Base-by-base conservation (phyloP, 2,329 filamentous ascomycete genomes). In the Ceratocystis cubensis region DNA sequence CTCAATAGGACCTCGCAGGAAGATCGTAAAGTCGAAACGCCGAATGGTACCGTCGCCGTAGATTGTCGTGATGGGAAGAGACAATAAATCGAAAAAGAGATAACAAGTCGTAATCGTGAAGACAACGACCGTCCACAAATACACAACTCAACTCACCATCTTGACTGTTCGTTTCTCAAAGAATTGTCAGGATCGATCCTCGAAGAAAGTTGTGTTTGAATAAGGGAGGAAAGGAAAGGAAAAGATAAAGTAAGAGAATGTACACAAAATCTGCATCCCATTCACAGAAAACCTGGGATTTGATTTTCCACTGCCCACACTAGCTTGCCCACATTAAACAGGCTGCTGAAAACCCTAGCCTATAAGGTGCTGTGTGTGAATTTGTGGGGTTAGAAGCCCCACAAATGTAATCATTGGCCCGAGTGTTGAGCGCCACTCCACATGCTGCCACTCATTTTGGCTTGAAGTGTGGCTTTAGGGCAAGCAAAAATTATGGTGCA, bases 151-250 rank as follows among this genome's bases (percentile, higher is more conserved):
- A 78, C 83, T 78, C 75, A 85, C 83, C 83, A 85, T 85, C 78
- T 82, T 84, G 80, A 76, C 76, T 78, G 72, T 76, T 75, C 46
- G 59, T 76, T 78, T 77, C 78, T 72, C 70, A 73, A 75, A 75
- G 74, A 73, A 76, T 75, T 81, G 82, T 82, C 82, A 68, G 82
- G 81, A 76, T 79, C 82, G 82, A 85, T 85, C 83, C 83, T 85
- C 83, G 83, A 85, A 85, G 83, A 74, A 71, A 72, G 72, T 72
- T 71, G 75, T 73, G 75, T 73, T 71, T 71, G 71, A 73, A 71
- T 72, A 72, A 72, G 70, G 65, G 57, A 70, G 64, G 66, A 68
- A 59, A 69, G 66, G 67, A 67, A 67, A 71, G 69, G 70, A 68
- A 66, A 70, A 71, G 65, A 46, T 25, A 66, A 50, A 66, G 66